phyloP scores from a whole-genome alignment of 352 stramenopile species.

The Phytophthora chlamydospora region DNA sequence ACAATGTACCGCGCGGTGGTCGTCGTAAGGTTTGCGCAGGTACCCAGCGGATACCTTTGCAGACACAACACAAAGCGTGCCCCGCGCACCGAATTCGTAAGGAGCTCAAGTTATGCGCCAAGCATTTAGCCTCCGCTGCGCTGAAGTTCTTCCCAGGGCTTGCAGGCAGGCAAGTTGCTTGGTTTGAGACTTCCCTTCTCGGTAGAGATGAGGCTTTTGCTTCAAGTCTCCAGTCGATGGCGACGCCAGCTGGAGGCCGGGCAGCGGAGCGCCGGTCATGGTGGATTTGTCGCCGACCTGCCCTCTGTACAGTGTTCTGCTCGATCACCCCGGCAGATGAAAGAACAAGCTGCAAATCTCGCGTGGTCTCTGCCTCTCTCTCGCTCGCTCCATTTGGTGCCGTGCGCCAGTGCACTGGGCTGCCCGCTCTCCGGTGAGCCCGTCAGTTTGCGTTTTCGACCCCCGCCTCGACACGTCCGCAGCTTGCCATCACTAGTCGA shows the following conservation, averaged over 20 bases:
- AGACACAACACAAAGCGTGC: neutral
- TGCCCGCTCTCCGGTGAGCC: slow-evolving; percentile 6
- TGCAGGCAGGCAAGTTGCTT: slow-evolving; percentile 1
- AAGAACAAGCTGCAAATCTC: slow-evolving; percentile 35
- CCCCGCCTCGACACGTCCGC: slow-evolving; percentile 15
- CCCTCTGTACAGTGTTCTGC: slow-evolving; percentile 28
- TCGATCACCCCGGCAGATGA: slow-evolving; percentile 26
- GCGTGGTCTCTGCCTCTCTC: slow-evolving; percentile 37
- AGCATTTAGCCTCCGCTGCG: neutral
- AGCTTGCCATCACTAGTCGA: neutral
- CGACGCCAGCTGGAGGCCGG: slow-evolving; percentile 29
- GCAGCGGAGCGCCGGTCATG: slow-evolving; percentile 18
- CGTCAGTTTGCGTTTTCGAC: slow-evolving; percentile 37
- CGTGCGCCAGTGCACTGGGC: slow-evolving; percentile 23
- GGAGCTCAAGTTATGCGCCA: too few species aligned
- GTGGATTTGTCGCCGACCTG: slow-evolving; percentile 24
- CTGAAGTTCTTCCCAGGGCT: neutral
- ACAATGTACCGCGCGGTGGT: slow-evolving; percentile 6
- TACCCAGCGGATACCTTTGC: neutral
- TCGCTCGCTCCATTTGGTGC: slow-evolving; percentile 36
- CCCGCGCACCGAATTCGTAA: too few species aligned
- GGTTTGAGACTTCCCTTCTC: slow-evolving; percentile 3
- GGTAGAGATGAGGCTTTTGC: slow-evolving; percentile 19
- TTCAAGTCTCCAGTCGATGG: slow-evolving; percentile 30
- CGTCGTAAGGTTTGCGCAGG: too few species aligned